phyloP scores from a whole-genome alignment of 2,329 filamentous ascomycete species.

The Calonectria hawksworthii region DNA sequence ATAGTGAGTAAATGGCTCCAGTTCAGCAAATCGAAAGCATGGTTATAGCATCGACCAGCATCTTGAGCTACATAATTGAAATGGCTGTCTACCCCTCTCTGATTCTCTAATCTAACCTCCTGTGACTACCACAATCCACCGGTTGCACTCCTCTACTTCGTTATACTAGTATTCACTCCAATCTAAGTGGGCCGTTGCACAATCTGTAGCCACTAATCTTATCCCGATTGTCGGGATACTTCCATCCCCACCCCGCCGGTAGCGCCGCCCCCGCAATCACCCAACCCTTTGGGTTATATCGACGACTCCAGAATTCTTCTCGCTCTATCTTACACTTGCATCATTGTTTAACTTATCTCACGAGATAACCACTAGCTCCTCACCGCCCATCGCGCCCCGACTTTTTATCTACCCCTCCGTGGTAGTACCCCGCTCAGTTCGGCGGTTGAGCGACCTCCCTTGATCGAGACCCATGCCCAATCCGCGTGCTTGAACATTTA shows the following conservation, averaged over 20 bases:
- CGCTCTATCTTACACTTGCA: neutral
- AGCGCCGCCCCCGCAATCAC: conserved; percentile 31
- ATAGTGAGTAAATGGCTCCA: neutral
- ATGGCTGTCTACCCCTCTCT: neutral
- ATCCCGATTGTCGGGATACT: neutral
- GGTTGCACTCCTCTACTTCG: neutral
- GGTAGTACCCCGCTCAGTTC: neutral
- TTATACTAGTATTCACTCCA: neutral
- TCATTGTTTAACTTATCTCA: neutral
- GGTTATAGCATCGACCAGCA: neutral
- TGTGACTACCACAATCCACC: neutral
- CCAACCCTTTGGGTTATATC: neutral
- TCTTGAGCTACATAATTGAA: neutral
- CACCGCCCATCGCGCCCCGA: neutral
- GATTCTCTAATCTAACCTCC: neutral
- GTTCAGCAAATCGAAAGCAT: neutral
- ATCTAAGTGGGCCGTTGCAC: neutral
- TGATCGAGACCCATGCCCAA: neutral
- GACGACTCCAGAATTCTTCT: neutral
- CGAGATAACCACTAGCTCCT: neutral
- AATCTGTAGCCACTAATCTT: neutral
- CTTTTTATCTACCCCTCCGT: neutral
- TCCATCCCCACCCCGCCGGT: conserved; percentile 30
- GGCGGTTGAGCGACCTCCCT: neutral
- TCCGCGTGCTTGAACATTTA: neutral